Evolutionary conservation across 2,329 filamentous ascomycete species (phyloP), one percentile per base, ranked within the genome.

Genomic region (Trichoderma sp.): DNA sequence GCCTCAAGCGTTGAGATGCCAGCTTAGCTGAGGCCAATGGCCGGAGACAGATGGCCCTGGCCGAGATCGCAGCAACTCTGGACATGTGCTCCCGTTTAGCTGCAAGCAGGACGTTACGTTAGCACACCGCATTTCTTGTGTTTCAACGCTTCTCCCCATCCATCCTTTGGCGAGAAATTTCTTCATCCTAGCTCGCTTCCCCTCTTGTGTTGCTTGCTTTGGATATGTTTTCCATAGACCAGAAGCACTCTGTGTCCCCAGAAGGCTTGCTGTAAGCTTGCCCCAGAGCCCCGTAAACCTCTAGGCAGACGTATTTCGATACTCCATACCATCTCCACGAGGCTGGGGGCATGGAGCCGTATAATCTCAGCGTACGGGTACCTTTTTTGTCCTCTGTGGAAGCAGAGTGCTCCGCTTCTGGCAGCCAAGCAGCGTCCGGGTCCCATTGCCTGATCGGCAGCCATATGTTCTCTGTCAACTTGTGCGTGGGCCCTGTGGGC

Each of bases 251-350:
- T 28, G 34, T 32, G 63, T 52, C 66, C 30, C 66, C 66, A 69
- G 61, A 69, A 14, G 60, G 67, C 67, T 69, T 69, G 61, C 61
- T 46, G 39, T 61, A 66, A 59, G 51, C 37, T 24, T 26, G 24
- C 51, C 59, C 52, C 59, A 65, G 52, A 32, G 60, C 67, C 67
- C 59, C 67, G 54, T 69, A 54, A 28, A 37, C 34, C 24, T 67
- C 63, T 69, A 69, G 68, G 68, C 68, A 69, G 68, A 69, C 68
- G 49, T 26, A 69, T 69, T 69, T 60, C 55, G 43, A 30, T 34
- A 51, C 63, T 54, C 61, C 60, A 60, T 67, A 66, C 68, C 34
- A 64, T 30, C 66, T 64, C 66, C 59, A 64, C 49, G 58, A 68
- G 58, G 54, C 59, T 61, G 54, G 54, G 55, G 39, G 58, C 37